These are phyloP conservation scores for Psidium friedrichsthalianum DNA, from an alignment of 345 rosid genomes.

Conservation along the genomic window DNA sequence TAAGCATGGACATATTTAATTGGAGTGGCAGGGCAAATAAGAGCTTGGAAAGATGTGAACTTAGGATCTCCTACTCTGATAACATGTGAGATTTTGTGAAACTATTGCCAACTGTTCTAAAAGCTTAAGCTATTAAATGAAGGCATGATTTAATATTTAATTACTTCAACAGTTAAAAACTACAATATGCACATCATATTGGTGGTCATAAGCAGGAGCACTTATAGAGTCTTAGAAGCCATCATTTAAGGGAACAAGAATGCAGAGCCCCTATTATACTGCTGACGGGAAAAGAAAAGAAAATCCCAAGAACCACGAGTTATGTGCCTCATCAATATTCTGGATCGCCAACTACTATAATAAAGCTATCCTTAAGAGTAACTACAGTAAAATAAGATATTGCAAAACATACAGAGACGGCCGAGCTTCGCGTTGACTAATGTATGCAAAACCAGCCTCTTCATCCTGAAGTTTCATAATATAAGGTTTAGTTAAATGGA, in stretches of 20 bases:
- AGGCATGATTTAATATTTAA: no score
- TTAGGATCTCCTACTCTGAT: no score
- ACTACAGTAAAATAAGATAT: neutral
- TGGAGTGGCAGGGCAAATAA: no score
- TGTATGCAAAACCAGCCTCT: slow-evolving; percentile 85
- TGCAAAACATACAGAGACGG: slow-evolving; percentile 69
- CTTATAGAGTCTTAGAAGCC: neutral
- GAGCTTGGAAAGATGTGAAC: no score
- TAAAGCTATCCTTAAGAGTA: neutral
- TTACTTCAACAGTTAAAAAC: neutral
- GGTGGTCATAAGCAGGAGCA: neutral
- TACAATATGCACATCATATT: neutral
- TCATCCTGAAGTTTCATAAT: slow-evolving; percentile 41
- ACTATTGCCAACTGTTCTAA: no score
- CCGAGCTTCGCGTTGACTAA: slow-evolving; percentile 82
- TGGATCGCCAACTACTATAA: neutral
- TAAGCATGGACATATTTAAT: no score
- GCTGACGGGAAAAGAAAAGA: neutral
- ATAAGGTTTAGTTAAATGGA: neutral
- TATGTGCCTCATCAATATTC: neutral
- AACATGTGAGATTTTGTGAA: no score
- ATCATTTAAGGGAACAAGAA: neutral
- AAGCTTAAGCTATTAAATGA: no score
- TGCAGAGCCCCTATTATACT: neutral
- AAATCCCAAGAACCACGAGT: neutral